Evolutionary conservation across 805 yeast genomes (phyloP), one percentile per base, ranked within the genome.

Genomic region (Sugiyamaella qingdaonensis): DNA sequence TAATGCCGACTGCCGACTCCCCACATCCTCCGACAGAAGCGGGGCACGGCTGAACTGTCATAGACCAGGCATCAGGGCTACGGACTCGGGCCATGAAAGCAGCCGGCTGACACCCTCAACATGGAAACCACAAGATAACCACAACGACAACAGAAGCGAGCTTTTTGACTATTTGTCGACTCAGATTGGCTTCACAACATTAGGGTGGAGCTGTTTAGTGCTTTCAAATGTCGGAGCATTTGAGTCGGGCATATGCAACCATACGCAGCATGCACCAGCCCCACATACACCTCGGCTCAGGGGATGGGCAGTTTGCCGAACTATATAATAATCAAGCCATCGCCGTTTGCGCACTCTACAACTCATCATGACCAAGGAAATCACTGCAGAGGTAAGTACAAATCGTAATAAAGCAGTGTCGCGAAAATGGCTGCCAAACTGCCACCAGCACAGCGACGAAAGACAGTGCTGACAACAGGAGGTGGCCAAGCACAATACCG

Each of bases 401-500:
- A 5, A 33, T 21, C 4, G 5, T 35, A 35, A 16, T 35, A 8
- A n/a, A 14, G 8, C 8, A 16, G 14, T 4, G n/a, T 4, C 39
- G 39, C 39, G 39, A n/a, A 34, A n/a, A 34, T 34, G 3, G 18
- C 18, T 4, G 39, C 39, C 18, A n/a, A 16, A 5, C 39, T 16
- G n/a, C 8, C 18, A 5, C 39, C 5, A 16, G 18, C 8, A n/a
- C 9, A 16, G 14, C 39, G 5, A 16, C 10, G 21, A 4, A 18
- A 18, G 13, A 39, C 18, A 11, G n/a, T 46, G 39, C 19, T 46
- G 41, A 14, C 19, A 27, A 10, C 37, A 61, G 58, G 88, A 90
- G 67, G 81, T 90, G 50, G 77, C 83, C 32, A 66, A 76, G 60
- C 97, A 91, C 76, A 82, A 80, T 67, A 74, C 81, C n/a, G 79